Evolutionary conservation across 495 filamentous ascomycete species (phyloP).

Genomic region (Penicillium bovifimosum): DNA sequence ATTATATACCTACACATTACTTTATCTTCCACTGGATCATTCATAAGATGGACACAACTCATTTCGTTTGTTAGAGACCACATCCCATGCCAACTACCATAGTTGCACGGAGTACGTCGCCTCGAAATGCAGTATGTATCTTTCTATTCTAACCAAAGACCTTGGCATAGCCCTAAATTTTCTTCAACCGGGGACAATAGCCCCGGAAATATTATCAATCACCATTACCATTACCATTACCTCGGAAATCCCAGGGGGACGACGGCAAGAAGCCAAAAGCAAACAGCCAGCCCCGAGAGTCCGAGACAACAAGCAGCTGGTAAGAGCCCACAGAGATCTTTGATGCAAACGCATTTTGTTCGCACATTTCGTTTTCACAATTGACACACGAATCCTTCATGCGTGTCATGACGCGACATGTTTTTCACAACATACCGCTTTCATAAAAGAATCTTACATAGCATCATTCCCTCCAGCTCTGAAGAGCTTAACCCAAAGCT

Average conservation of each 20-base stretch:
- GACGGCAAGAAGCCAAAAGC: neutral
- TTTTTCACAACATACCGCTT: neutral
- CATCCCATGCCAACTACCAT: no score
- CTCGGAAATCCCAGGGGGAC: neutral
- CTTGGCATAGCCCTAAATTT: neutral
- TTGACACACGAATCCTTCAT: neutral
- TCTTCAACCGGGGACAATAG: neutral
- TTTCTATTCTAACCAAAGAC: neutral
- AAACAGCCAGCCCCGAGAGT: neutral
- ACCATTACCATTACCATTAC: no score
- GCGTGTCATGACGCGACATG: no score
- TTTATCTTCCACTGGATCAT: no score
- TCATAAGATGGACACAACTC: no score
- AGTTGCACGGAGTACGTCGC: no score
- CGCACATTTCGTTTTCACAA: neutral
- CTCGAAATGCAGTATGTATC: no score
- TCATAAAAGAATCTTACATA: neutral
- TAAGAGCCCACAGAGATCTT: neutral
- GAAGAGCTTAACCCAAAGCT: constrained; percentile 10
- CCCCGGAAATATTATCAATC: neutral
- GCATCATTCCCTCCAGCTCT: neutral
- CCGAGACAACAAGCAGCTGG: neutral
- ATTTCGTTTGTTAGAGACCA: no score
- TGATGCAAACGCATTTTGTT: neutral
- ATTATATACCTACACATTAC: no score